phyloP scores from a whole-genome alignment of 352 stramenopile genomes.

The Phytophthora ramorum region DNA sequence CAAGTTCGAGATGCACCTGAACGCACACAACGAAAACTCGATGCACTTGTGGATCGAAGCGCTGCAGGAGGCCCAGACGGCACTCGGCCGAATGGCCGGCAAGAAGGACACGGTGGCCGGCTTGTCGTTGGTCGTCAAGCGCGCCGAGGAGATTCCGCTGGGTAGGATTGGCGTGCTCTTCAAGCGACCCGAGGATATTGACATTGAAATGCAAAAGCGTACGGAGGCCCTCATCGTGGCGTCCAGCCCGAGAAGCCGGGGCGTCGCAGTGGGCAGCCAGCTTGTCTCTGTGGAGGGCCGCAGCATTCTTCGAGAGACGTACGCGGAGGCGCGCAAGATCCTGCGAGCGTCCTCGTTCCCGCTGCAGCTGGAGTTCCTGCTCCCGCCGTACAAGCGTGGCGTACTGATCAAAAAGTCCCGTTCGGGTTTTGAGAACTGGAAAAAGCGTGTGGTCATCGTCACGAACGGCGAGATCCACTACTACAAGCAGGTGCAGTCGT shows the following conservation, averaged over 20 bases:
- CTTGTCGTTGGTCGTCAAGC: conserved; percentile 77
- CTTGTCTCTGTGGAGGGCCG: conserved; percentile 65
- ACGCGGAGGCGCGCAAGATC: conserved; percentile 53
- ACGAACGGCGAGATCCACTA: conserved; percentile 86
- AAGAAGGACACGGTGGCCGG: conserved; percentile 66
- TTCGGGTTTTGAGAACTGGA: conserved; percentile 90
- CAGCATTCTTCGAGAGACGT: conserved; percentile 76
- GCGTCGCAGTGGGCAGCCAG: conserved; percentile 75
- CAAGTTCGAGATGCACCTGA: conserved; percentile 89
- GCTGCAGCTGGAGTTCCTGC: conserved; percentile 74
- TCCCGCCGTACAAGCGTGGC: conserved; percentile 86
- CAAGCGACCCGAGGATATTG: conserved; percentile 63
- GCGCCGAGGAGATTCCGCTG: conserved; percentile 79
- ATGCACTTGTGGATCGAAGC: conserved; percentile 91
- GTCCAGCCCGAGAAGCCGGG: conserved; percentile 48
- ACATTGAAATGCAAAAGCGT: conserved; percentile 75
- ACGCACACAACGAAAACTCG: conserved; percentile 78
- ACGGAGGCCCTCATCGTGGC: conserved; percentile 81
- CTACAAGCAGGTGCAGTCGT: conserved; percentile 70
- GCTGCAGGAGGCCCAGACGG: conserved; percentile 77
- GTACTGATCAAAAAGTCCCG: conserved; percentile 87
- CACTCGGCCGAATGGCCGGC: conserved; percentile 51
- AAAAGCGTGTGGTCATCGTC: conserved; percentile 79
- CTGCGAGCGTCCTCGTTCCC: conserved; percentile 67
- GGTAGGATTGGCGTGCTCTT: conserved; percentile 72